Evolutionary conservation across 164 flowering plant genomes (phyloP), one percentile per base, ranked within the genome.

Genomic region (Sedum album): DNA sequence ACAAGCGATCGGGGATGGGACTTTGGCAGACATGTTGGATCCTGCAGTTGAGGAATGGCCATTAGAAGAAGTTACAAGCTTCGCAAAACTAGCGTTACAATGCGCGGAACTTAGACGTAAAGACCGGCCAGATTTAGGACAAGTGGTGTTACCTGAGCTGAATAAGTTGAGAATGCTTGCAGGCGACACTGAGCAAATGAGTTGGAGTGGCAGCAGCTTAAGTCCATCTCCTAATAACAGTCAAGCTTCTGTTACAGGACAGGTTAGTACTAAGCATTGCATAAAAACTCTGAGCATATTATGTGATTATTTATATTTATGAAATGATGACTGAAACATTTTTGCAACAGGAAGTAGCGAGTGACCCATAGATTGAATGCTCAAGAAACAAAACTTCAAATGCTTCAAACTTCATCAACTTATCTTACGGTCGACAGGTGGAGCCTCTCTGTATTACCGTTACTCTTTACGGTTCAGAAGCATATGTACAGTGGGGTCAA

Each of bases 71-170:
- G 28, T 26, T 0, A 64, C 30, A 25, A 64, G 28, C 66, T 64
- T 64, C 46, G 66, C 46, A 4, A 64, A 64, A 26, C 46, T 64
- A 1, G 41, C 66, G 14, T 17, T 64, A 13, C 66, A 20, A 20
- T 64, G 66, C 28, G 5, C 66, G 15, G 66, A 64, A 25, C 66
- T 64, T n/a, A 17, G 66, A 31, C 66, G 66, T 8, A 64, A 64
- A 64, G 66, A 64, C n/a, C 18, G 66, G 44, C 66, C 66, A 4
- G 66, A 64, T 39, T n/a, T 64, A 11, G 66, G 66, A 26, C 26
- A 36, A 64, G 66, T 64, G 11, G 41, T 64, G 23, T 64, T 64
- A 28, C 46, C 66, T 6, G 66, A 64, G 66, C 46, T 64, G 25
- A 64, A 35, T 13, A 64, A 39, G 11, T 36, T 64, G 21, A 64